These are phyloP conservation scores for Mycena galericulata DNA, from an alignment of 768 basidiomycete species.

Conservation along the genomic window DNA sequence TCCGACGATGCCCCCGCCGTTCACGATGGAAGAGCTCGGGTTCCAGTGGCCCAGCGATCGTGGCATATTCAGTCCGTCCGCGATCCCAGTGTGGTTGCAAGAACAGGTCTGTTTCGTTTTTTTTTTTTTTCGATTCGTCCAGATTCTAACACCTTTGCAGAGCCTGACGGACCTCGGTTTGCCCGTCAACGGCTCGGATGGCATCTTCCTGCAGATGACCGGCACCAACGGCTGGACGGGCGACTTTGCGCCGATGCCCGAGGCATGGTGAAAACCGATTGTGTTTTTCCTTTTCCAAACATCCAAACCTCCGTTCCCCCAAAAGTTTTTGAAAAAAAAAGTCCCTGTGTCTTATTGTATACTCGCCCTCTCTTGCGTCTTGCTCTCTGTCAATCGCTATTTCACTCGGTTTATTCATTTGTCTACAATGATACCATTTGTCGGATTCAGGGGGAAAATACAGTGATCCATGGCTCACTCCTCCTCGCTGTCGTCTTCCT, in stretches of 20 bases:
- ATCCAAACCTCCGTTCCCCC: too few relatives aligned
- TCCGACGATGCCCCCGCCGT: slow-evolving; percentile 66
- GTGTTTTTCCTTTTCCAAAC: not conserved
- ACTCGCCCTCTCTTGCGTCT: not conserved
- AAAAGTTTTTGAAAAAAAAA: not conserved
- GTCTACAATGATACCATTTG: slow-evolving; percentile 17
- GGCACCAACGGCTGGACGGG: slow-evolving; percentile 81
- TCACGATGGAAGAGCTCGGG: slow-evolving; percentile 89
- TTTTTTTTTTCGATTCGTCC: not conserved
- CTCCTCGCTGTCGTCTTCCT: slow-evolving; percentile 84
- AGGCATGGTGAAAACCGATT: slow-evolving; percentile 76
- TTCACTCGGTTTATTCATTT: slow-evolving; percentile 1
- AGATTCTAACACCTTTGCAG: slow-evolving; percentile 51
- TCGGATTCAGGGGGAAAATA: slow-evolving; percentile 25
- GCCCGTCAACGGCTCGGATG: slow-evolving; percentile 92
- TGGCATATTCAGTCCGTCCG: slow-evolving; percentile 79
- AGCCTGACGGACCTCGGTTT: slow-evolving; percentile 90
- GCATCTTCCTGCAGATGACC: slow-evolving; percentile 84
- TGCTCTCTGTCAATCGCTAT: slow-evolving; percentile 5
- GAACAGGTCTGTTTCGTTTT: slow-evolving; percentile 73
- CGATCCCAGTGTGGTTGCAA: slow-evolving; percentile 92
- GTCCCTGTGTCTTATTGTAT: not conserved
- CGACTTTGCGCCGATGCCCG: slow-evolving; percentile 82
- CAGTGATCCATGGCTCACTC: slow-evolving; percentile 47
- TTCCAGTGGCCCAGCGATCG: slow-evolving; percentile 76